phyloP scores from a whole-genome alignment of 1,284 basidiomycete species.

The Cryptococcus amylolentus region DNA sequence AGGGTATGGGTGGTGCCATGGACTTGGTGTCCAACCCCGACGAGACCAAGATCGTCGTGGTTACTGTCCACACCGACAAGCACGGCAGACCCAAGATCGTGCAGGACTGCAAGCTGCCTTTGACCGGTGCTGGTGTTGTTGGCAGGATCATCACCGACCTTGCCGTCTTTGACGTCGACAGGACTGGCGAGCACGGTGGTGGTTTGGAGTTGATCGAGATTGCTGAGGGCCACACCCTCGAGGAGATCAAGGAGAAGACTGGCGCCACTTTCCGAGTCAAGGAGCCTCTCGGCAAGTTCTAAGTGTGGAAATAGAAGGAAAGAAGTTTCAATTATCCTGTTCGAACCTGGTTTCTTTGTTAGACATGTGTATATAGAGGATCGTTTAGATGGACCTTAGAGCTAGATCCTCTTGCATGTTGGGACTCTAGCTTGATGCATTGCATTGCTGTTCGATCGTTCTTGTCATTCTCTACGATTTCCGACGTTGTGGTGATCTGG shows the following conservation, averaged over 20 bases:
- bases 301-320: conserved; percentile 2
- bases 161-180: conserved; percentile 81
- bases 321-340: background rate
- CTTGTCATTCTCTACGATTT: background rate
- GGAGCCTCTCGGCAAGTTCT: conserved; percentile 35
- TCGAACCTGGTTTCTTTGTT: background rate
- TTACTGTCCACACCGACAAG: conserved; percentile 87
- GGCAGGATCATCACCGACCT: conserved; percentile 90
- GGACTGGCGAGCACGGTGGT: conserved; percentile 56
- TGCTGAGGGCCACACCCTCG: conserved; percentile 74
- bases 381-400: background rate
- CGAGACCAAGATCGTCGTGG: conserved; percentile 74
- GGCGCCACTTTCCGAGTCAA: conserved; percentile 66
- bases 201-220: conserved; percentile 75
- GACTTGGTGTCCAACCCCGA: conserved; percentile 91
- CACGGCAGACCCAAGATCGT: conserved; percentile 85
- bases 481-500: too few relatives aligned
- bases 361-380: background rate
- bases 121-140: conserved; percentile 81
- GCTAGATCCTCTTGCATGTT: too few relatives aligned
- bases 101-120: conserved; percentile 72
- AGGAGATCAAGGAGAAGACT: conserved; percentile 81
- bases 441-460: background rate
- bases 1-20: conserved; percentile 94
- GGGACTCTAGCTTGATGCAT: too few relatives aligned